Conservation (phyloP, 495 filamentous ascomycete species). For the Penicillium bialowiezense region DNA sequence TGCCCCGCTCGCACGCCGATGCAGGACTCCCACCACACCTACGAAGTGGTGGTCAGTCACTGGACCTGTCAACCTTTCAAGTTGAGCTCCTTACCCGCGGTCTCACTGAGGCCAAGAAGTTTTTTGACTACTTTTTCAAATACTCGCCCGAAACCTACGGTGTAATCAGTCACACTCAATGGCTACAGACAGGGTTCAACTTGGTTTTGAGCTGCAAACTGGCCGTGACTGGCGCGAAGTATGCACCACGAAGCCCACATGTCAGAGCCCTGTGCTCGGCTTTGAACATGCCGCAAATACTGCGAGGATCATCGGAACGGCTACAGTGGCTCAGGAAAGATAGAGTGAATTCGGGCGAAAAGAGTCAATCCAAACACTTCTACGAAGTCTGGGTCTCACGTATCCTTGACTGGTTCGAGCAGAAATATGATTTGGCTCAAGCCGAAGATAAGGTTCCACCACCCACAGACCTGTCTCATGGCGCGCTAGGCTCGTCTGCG, state of each 20-base stretch:
- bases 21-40: neutral
- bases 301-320: neutral
- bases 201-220: conserved; percentile 4
- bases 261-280: conserved; percentile 4
- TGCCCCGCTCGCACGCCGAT: neutral
- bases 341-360: neutral
- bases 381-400: neutral
- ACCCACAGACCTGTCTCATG: neutral
- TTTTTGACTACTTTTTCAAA: conserved; percentile 8
- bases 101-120: conserved; percentile 12
- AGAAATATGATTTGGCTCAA: neutral
- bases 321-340: neutral
- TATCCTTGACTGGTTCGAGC: conserved; percentile 4
- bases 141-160: conserved; percentile 5
- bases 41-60: neutral
- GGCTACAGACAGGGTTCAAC: conserved; percentile 8
- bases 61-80: neutral
- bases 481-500: neutral
- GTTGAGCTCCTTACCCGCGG: conserved; percentile 11
- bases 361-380: conserved; percentile 1
- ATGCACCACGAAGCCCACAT: conserved; percentile 1
- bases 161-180: conserved; percentile 9
- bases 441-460: neutral
- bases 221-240: neutral
- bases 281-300: neutral